phyloP scores from a whole-genome alignment of 1,284 basidiomycete species.

The Flammula alnicola region DNA sequence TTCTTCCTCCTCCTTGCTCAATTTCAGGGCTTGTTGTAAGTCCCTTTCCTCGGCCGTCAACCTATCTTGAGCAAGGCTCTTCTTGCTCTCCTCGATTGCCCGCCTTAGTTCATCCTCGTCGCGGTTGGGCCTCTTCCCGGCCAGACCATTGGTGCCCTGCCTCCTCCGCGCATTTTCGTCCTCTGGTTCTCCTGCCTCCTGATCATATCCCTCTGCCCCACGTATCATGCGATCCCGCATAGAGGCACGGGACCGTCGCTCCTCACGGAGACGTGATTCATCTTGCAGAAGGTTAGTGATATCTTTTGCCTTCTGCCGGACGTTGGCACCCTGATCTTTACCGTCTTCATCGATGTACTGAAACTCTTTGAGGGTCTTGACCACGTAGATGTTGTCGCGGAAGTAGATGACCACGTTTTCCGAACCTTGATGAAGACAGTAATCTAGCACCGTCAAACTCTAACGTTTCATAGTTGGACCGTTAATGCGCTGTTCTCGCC shows the following conservation, averaged over 20 bases:
- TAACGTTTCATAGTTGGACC: slow-evolving; percentile 34
- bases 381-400: slow-evolving; percentile 95
- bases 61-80: slow-evolving; percentile 77
- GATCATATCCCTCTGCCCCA: slow-evolving; percentile 56
- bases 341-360: slow-evolving; percentile 95
- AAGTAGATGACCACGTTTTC: slow-evolving; percentile 99
- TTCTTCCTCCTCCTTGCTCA: slow-evolving; percentile 89
- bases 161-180: slow-evolving; percentile 56
- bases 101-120: slow-evolving; percentile 84
- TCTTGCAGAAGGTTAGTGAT: slow-evolving; percentile 97
- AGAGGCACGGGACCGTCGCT: slow-evolving; percentile 82
- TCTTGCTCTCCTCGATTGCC: slow-evolving; percentile 90
- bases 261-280: slow-evolving; percentile 84
- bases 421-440: slow-evolving; percentile 94
- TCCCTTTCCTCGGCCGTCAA: slow-evolving; percentile 77
- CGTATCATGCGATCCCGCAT: slow-evolving; percentile 96
- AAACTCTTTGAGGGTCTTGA: slow-evolving; percentile 99
- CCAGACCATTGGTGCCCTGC: slow-evolving; percentile 33
- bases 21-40: slow-evolving; percentile 74
- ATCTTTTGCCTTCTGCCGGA: slow-evolving; percentile 99
- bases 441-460: slow-evolving; percentile 96
- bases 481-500: background rate
- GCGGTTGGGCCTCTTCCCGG: slow-evolving; percentile 45
- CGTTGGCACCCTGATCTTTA: slow-evolving; percentile 98
- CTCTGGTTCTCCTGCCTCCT: slow-evolving; percentile 37